These are phyloP conservation scores for Fusarium praegraminearum DNA, from an alignment of 2,329 filamentous ascomycete species.

Conservation along the genomic window DNA sequence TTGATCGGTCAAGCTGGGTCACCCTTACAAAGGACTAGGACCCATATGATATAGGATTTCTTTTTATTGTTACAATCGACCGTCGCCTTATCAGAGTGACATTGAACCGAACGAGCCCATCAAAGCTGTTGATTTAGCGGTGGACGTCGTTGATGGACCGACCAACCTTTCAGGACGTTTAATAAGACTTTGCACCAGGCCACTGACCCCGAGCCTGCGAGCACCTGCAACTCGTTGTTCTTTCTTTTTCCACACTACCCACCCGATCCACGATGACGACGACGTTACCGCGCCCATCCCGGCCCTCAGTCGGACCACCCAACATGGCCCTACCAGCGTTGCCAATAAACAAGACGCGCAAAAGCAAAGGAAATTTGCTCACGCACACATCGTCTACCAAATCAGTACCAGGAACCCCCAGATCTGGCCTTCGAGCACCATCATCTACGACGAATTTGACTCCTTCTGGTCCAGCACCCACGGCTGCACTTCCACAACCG, in stretches of 20 bases:
- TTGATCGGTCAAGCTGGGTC: constrained; percentile 34
- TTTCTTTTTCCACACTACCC: constrained; percentile 12
- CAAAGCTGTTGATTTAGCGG: constrained; percentile 11
- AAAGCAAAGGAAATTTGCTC: constrained; percentile 67
- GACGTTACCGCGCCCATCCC: constrained; percentile 73
- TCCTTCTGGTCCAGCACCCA: constrained; percentile 66
- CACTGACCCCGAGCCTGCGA: constrained; percentile 33
- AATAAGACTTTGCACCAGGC: constrained; percentile 42
- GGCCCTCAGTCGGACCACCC: constrained; percentile 77
- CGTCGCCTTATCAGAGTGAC: constrained; percentile 19
- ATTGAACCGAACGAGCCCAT: constrained; percentile 33
- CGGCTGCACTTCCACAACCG: constrained; percentile 66
- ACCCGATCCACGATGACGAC: constrained; percentile 55
- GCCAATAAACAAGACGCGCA: constrained; percentile 78
- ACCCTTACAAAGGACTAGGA: constrained; percentile 27
- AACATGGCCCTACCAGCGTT: constrained; percentile 79
- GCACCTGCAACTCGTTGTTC: constrained; percentile 25
- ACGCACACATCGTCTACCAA: constrained; percentile 53
- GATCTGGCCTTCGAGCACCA: constrained; percentile 69
- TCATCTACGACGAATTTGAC: constrained; percentile 68
- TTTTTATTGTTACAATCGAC: constrained; percentile 9
- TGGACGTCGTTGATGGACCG: constrained; percentile 49
- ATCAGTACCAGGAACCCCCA: constrained; percentile 63
- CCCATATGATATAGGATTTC: constrained; percentile 26
- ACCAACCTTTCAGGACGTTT: constrained; percentile 37